Evolutionary conservation across 2,329 filamentous ascomycete genomes (phyloP).

Genomic region (Diaporthe citrichinensis): DNA sequence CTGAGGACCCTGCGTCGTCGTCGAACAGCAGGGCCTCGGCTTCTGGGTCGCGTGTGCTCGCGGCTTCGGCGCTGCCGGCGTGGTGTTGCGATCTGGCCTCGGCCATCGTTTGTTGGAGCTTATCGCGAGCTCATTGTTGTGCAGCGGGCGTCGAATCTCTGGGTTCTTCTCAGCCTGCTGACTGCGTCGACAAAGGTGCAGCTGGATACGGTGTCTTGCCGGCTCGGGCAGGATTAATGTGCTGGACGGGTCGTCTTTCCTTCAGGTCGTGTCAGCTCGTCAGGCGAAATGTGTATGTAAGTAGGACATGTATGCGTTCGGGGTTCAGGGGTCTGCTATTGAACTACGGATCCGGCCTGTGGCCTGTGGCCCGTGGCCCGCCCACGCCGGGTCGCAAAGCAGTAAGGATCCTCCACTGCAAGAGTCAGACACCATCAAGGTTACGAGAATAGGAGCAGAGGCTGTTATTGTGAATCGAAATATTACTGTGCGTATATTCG

Average conservation of each 20-base stretch:
- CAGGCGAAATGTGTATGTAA: neutral
- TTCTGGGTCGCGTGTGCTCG: constrained; percentile 43
- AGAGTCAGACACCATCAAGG: neutral
- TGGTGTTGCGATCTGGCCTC: constrained; percentile 47
- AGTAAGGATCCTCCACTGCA: neutral
- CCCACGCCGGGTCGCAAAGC: constrained; percentile 8
- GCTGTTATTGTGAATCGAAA: constrained; percentile 31
- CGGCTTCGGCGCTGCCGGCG: constrained; percentile 37
- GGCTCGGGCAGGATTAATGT: neutral
- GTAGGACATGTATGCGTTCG: constrained; percentile 19
- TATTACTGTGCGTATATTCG: constrained; percentile 31
- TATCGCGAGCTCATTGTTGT: constrained; percentile 48
- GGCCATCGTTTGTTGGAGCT: constrained; percentile 45
- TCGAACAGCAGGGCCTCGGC: constrained; percentile 47
- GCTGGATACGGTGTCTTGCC: neutral
- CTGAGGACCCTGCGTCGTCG: constrained; percentile 40
- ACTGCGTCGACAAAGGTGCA: constrained; percentile 12
- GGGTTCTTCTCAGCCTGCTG: constrained; percentile 15
- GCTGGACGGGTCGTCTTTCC: neutral
- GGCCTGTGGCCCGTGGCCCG: constrained; percentile 18
- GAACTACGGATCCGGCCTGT: constrained; percentile 29
- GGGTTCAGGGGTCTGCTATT: constrained; percentile 15
- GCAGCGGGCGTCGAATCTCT: constrained; percentile 12
- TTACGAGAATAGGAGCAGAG: neutral
- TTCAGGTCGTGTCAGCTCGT: neutral